phyloP scores from a whole-genome alignment of 2,329 filamentous ascomycete genomes.

The Cercospora beticola region DNA sequence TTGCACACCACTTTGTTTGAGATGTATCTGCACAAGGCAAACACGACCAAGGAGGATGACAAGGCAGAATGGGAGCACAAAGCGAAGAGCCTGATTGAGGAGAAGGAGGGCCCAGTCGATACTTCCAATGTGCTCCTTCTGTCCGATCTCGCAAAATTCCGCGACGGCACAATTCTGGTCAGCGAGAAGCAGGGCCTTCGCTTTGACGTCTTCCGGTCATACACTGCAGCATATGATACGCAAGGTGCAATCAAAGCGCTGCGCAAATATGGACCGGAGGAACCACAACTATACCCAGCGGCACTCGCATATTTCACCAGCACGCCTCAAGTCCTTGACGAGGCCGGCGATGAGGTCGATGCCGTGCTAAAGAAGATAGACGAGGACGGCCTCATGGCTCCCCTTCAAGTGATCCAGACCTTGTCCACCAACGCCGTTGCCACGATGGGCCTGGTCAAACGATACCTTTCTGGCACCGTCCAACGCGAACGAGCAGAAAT shows the following conservation, averaged over 20 bases:
- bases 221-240: constrained; percentile 89
- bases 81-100: constrained; percentile 83
- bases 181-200: constrained; percentile 89
- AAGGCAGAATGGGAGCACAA: constrained; percentile 84
- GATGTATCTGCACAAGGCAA: constrained; percentile 92
- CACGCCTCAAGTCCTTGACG: constrained; percentile 73
- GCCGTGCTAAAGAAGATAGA: constrained; percentile 82
- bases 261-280: constrained; percentile 84
- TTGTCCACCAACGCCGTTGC: constrained; percentile 77
- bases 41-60: constrained; percentile 67
- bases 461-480: constrained; percentile 85
- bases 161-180: constrained; percentile 85
- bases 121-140: constrained; percentile 91
- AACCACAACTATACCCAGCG: constrained; percentile 88
- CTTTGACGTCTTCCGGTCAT: constrained; percentile 95
- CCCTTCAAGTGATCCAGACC: constrained; percentile 93
- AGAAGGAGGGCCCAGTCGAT: constrained; percentile 79
- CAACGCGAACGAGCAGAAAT: constrained; percentile 87
- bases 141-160: constrained; percentile 87
- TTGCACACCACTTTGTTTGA: constrained; percentile 95
- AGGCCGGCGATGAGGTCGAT: constrained; percentile 77
- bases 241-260: constrained; percentile 85
- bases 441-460: constrained; percentile 96
- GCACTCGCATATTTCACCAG: constrained; percentile 93
- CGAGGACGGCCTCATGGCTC: constrained; percentile 87